Evolutionary conservation across 2,329 filamentous ascomycete species (phyloP), one percentile per base, ranked within the genome.

Genomic region (Claviceps spartinae): DNA sequence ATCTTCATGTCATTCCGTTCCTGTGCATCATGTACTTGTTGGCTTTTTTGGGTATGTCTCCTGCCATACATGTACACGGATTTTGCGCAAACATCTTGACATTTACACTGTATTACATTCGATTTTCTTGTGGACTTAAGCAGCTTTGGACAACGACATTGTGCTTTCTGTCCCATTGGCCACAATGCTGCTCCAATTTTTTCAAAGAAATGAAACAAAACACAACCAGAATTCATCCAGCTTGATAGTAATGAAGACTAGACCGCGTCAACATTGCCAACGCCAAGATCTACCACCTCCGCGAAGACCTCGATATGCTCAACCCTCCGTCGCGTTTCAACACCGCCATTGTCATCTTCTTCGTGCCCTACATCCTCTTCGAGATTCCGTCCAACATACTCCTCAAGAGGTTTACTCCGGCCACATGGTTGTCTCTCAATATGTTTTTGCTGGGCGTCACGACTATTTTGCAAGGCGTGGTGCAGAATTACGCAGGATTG

Each of bases 371-470:
- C 63, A 73, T 86, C 59, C 60, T 86, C 51, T 76, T 79, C 59
- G 82, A 87, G 69, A 86, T 90, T 52, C 83, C 83, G 0, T 84
- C 81, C 57, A 68, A 68, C 48, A 77, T 89, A 51, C 67, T 88
- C 30, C 70, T 90, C 48, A 89, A 89, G 70, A 68, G 67, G 54
- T 71, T 71, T 59, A 65, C 64, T 48, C 84, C 84, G 1, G 76
- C 83, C 55, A 69, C 86, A 47, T 88, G 83, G 86, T 73, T 95
- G 24, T 82, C 84, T 4, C 63, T 80, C 50, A 95, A 90, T 70
- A 95, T 95, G 85, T 85, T 91, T 57, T 70, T 80, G 53, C 96
- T 95, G 59, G 86, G 88, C 9, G 70, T 94, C 22, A 78, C 83
- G 45, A 87, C 85, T 20, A 73, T 86, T 40, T 77, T 81, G 59